These are phyloP conservation scores for Mucor mucedo DNA, from an alignment of 371 early-diverging fungal genomes.

Conservation along the genomic window DNA sequence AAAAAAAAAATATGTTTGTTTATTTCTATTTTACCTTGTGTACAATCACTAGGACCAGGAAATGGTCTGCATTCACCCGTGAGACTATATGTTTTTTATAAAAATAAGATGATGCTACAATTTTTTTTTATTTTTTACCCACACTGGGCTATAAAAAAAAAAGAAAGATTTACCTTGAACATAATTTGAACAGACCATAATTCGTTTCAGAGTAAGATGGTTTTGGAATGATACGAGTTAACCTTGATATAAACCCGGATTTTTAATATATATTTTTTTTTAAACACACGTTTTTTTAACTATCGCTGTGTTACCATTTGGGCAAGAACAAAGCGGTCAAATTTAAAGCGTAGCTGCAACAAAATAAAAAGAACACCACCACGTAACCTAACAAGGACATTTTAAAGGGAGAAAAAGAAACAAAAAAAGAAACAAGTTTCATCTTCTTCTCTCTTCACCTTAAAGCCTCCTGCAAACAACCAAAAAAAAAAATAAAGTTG, in stretches of 20 bases:
- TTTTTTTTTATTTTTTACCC: background rate
- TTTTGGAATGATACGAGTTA: slow-evolving; percentile 25
- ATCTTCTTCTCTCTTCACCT: too few species aligned
- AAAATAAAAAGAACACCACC: slow-evolving; percentile 31
- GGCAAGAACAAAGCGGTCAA: slow-evolving; percentile 30
- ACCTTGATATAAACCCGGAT: slow-evolving; percentile 1
- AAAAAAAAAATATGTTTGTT: background rate
- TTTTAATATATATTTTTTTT: background rate
- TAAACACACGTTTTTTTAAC: background rate
- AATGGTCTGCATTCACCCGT: slow-evolving; percentile 40
- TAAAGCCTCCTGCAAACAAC: background rate
- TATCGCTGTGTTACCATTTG: slow-evolving; percentile 23
- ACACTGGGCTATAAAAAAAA: background rate
- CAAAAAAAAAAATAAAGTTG: too few species aligned
- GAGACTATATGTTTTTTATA: slow-evolving; percentile 5
- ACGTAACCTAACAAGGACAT: slow-evolving; percentile 36
- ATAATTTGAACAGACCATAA: slow-evolving; percentile 29
- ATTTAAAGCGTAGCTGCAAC: slow-evolving; percentile 29
- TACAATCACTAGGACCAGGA: slow-evolving; percentile 37
- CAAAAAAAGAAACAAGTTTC: background rate
- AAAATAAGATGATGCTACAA: background rate
- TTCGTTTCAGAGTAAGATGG: slow-evolving; percentile 36
- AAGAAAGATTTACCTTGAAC: slow-evolving; percentile 17
- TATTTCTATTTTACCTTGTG: slow-evolving; percentile 22
- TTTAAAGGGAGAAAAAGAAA: background rate